Conservation (phyloP, 2,329 filamentous ascomycete species). For the Pyrenophora teres region DNA sequence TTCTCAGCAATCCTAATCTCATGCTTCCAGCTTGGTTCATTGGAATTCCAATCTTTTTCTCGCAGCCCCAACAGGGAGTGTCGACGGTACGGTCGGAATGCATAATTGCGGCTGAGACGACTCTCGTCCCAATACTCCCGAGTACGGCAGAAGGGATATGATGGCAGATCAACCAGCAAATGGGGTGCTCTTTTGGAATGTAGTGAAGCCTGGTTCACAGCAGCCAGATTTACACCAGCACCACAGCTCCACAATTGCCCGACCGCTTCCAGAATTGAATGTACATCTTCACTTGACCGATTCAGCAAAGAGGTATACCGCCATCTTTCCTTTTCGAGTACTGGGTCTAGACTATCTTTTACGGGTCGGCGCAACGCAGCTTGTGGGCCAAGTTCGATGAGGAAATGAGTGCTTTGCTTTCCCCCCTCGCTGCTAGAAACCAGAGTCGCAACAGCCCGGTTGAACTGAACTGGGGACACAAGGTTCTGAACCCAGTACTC, state of each 20-base stretch:
- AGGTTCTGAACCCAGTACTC: conserved; percentile 14
- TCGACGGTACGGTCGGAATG: background rate
- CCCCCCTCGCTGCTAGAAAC: background rate
- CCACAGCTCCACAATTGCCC: background rate
- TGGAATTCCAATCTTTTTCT: background rate
- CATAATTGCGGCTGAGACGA: background rate
- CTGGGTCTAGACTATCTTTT: conserved; percentile 6
- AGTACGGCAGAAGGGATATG: background rate
- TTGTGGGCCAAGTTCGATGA: conserved; percentile 20
- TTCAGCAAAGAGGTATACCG: conserved; percentile 7
- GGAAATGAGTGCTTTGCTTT: conserved; percentile 1
- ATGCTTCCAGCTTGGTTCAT: background rate
- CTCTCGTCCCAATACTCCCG: background rate
- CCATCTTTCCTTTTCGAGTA: conserved; percentile 9
- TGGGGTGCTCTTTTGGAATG: background rate
- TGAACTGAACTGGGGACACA: conserved; percentile 8
- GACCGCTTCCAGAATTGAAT: conserved; percentile 15
- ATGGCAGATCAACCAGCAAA: background rate
- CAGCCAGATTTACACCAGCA: background rate
- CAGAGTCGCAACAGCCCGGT: conserved; percentile 3
- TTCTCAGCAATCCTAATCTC: background rate
- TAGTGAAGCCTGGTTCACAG: background rate
- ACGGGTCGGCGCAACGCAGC: conserved; percentile 9
- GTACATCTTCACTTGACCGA: background rate
- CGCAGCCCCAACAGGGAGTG: background rate